Evolutionary conservation across 2,329 filamentous ascomycete species (phyloP).

Genomic region (Exophiala sideris): DNA sequence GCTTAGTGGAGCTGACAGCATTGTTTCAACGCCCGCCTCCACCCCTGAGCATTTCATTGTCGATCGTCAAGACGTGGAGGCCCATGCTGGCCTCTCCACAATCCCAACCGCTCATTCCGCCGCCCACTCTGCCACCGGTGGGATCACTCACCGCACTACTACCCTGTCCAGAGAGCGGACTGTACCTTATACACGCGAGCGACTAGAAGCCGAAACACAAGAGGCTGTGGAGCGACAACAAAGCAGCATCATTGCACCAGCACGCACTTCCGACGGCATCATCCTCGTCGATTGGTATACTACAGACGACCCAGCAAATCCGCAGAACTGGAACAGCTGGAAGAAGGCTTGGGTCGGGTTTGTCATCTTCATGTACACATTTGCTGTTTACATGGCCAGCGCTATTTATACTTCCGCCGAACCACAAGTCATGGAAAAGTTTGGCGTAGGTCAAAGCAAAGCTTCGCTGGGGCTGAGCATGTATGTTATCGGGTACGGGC

Average conservation of each 20-base stretch:
- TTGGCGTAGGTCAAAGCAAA: constrained; percentile 31
- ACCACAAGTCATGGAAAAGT: constrained; percentile 28
- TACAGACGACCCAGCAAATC: constrained; percentile 55
- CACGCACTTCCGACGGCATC: constrained; percentile 36
- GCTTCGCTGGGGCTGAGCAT: constrained; percentile 35
- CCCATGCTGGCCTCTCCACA: constrained; percentile 5
- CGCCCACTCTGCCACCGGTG: constrained; percentile 5
- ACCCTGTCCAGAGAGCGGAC: constrained; percentile 29
- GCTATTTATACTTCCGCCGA: constrained; percentile 34
- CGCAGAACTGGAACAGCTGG: constrained; percentile 37
- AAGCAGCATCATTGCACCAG: constrained; percentile 33
- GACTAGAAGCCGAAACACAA: constrained; percentile 33
- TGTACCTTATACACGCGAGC: constrained; percentile 28
- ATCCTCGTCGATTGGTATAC: constrained; percentile 40
- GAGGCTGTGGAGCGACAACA: constrained; percentile 30
- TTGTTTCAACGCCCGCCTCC: constrained; percentile 1
- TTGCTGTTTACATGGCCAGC: constrained; percentile 37
- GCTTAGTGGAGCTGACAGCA: neutral
- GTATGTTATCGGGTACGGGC: constrained; percentile 46
- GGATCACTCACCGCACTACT: constrained; percentile 21
- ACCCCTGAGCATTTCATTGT: neutral
- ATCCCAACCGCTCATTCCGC: constrained; percentile 17
- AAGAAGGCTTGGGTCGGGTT: constrained; percentile 30
- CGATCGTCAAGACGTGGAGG: constrained; percentile 10
- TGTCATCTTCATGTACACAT: constrained; percentile 33